Percentiles rank a stretch among this genome's conserved stretches.
phyloP scores from a whole-genome alignment of 257 asterid genomes.

The Petunia secreta region DNA sequence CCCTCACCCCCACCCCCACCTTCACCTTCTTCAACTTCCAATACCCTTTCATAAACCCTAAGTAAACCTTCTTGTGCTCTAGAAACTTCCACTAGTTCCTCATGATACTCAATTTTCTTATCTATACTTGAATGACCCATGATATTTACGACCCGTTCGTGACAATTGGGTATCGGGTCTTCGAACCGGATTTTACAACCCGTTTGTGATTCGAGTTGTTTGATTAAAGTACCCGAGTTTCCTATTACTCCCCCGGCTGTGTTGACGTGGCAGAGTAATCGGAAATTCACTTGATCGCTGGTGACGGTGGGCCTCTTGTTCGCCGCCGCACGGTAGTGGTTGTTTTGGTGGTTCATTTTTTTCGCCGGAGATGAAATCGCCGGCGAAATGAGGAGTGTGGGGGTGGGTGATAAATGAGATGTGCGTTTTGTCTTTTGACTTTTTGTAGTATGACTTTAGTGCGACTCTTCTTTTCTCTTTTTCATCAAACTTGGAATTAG shows the following conservation, averaged over 20 bases:
- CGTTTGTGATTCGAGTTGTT: slow-evolving; percentile 46
- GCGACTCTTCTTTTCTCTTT: too few relatives aligned
- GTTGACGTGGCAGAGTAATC: slow-evolving; percentile 55
- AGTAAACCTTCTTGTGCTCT: slow-evolving; percentile 60
- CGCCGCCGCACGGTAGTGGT: slow-evolving; percentile 5
- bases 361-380: background rate
- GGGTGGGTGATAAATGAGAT: too few relatives aligned
- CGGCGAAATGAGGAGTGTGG: too few relatives aligned
- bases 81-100: slow-evolving; percentile 43
- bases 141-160: slow-evolving; percentile 59
- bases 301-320: too few relatives aligned
- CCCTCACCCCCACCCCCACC: slow-evolving; percentile 27
- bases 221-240: slow-evolving; percentile 45
- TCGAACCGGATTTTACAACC: slow-evolving; percentile 50
- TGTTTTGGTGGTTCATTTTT: slow-evolving; percentile 23
- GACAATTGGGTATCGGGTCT: slow-evolving; percentile 46
- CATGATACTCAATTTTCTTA: slow-evolving; percentile 38
- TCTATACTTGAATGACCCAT: slow-evolving; percentile 45
- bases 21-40: slow-evolving; percentile 54
- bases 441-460: too few relatives aligned
- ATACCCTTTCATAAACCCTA: slow-evolving; percentile 61
- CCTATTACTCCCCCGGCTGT: slow-evolving; percentile 63
- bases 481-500: too few relatives aligned
- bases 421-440: too few relatives aligned
- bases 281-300: slow-evolving; percentile 45